phyloP scores from a whole-genome alignment of 169 alveolate species.

The Babesia divergens region DNA sequence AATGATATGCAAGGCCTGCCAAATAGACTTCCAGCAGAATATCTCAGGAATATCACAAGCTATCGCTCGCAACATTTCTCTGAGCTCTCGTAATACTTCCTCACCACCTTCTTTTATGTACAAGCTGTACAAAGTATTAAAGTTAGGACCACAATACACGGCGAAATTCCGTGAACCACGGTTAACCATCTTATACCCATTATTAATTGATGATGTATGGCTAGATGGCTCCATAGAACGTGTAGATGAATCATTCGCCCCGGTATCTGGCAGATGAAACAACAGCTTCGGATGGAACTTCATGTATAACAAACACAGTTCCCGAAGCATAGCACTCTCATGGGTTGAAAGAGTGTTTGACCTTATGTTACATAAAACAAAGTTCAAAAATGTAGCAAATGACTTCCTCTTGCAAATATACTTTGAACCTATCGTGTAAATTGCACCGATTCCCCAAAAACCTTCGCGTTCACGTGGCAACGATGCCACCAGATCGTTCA shows the following conservation, averaged over 20 bases:
- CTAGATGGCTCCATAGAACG: too few species aligned
- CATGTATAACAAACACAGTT: neutral
- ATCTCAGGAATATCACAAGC: neutral
- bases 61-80: neutral
- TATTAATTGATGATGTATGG: too few species aligned
- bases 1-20: slow-evolving; percentile 7
- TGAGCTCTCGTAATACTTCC: neutral
- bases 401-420: slow-evolving; percentile 1
- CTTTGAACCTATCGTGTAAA: neutral
- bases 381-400: slow-evolving; percentile 11
- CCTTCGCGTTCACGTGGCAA: neutral
- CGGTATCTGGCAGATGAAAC: neutral
- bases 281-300: neutral
- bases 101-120: neutral
- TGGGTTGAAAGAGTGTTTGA: neutral
- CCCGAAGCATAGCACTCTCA: neutral
- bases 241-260: neutral
- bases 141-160: too few species aligned
- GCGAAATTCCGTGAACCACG: too few species aligned
- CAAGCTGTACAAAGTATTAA: neutral
- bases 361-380: neutral
- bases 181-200: too few species aligned
- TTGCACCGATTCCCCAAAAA: neutral
- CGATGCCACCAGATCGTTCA: neutral
- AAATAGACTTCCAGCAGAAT: slow-evolving; percentile 14